phyloP scores from a whole-genome alignment of 1,139 yeast species.

The Suhomyces anneliseae region DNA sequence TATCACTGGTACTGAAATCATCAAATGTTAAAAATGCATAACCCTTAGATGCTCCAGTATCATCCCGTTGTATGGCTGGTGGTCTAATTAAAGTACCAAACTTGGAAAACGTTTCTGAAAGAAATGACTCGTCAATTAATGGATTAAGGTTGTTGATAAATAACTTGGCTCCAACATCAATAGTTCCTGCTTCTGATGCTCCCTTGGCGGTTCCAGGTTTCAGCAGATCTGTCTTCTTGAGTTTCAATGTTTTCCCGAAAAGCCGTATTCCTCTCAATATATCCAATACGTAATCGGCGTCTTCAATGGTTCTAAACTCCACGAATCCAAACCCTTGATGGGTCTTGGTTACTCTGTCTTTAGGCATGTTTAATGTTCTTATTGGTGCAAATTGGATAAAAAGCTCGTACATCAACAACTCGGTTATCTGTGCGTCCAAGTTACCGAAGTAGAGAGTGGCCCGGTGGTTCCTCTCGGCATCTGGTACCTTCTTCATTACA shows the following conservation, averaged over 20 bases:
- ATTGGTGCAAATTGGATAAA: conserved; percentile 87
- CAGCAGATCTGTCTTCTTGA: conserved; percentile 45
- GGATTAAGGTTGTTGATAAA: conserved; percentile 74
- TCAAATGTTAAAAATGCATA: conserved; percentile 63
- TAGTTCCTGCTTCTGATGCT: conserved; percentile 1
- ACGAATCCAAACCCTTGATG: conserved; percentile 92
- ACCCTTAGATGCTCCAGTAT: conserved; percentile 55
- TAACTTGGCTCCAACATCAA: conserved; percentile 73
- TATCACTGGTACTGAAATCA: conserved; percentile 69
- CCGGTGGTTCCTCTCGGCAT: conserved; percentile 56
- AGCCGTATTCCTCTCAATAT: conserved; percentile 63
- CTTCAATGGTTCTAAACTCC: conserved; percentile 60
- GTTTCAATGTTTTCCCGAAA: conserved; percentile 62
- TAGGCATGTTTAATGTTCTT: conserved; percentile 68
- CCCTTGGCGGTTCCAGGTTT: conserved; percentile 6
- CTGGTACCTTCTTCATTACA: conserved; percentile 35
- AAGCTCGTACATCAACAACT: conserved; percentile 70
- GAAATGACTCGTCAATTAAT: conserved; percentile 60
- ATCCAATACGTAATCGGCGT: conserved; percentile 69
- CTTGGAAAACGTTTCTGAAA: conserved; percentile 60
- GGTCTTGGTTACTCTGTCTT: conserved; percentile 66
- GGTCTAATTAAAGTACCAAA: conserved; percentile 64
- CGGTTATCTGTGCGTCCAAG: conserved; percentile 71
- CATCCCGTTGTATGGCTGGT: conserved; percentile 57
- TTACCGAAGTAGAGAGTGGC: conserved; percentile 83